Base-by-base conservation (phyloP, 2,329 filamentous ascomycete species). In the Akanthomyces muscarius region DNA sequence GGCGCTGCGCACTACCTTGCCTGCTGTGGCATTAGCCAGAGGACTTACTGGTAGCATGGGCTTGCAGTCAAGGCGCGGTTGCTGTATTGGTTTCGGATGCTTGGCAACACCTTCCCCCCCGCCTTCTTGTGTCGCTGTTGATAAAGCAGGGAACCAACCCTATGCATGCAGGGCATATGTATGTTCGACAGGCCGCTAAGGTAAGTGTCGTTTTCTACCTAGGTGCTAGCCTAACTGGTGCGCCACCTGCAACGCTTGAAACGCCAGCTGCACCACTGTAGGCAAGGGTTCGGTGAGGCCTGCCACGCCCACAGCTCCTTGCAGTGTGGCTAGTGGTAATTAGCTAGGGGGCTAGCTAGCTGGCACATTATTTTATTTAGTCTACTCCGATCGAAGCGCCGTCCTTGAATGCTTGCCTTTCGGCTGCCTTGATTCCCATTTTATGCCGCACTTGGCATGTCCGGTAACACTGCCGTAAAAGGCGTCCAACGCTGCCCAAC, bases 381-480 rank as follows among this genome's bases (percentile, higher is more conserved):
- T 44, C 11, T 44, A 23, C 16, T 25, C 33, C 21, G 23, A 44
- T 30, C 14, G 14, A 28, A 14, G 13, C 11, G 33, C n/a, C 11
- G 41, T 21, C 3, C 13, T 36, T 8, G 33, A 36, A 7, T 36
- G 33, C 30, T 30, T 30, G 10, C 28, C 36, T 8, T 30, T 11
- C 2, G 7, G 56, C 45, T 51, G 33, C 30, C 45, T 48, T 59
- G 33, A 16, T 28, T 45, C 18, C n/a, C 8, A 33, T 5, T 61
- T 61, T 52, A 61, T 61, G 48, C 47, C 38, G 38, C 48, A 45
- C 53, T 44, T 23, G 30, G 50, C 50, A 53, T 14, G 30, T 5
- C 5, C 13, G 33, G 7, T 5, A 4, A 21, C 33, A n/a, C 30
- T 28, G 33, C 10, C 55, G 16, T 18, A 2, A 10, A 42, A 2